Evolutionary conservation across 192 early-diverging fungal species (phyloP).

Genomic region (Coemansia sp.): DNA sequence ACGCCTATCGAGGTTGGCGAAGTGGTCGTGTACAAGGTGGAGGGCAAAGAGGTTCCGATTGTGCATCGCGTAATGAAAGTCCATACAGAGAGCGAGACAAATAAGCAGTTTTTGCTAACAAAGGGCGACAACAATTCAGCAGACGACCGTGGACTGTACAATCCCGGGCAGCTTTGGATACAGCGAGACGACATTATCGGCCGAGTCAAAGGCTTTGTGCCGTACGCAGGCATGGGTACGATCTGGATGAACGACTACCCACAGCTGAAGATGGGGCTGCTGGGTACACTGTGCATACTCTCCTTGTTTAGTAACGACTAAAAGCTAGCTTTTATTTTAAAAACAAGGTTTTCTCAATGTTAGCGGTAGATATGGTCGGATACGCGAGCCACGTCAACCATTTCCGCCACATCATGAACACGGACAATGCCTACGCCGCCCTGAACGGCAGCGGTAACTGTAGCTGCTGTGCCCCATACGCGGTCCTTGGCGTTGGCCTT

Average conservation of each 20-base stretch:
- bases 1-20: conserved; percentile 83
- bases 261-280: conserved; percentile 79
- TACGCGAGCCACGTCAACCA: conserved; percentile 82
- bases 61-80: conserved; percentile 94
- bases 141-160: conserved; percentile 91
- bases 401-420: conserved; percentile 95
- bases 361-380: conserved; percentile 66
- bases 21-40: conserved; percentile 91
- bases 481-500: conserved; percentile 68
- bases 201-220: conserved; percentile 83
- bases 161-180: conserved; percentile 86
- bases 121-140: conserved; percentile 95
- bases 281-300: conserved; percentile 72
- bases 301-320: conserved; percentile 70
- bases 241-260: conserved; percentile 97
- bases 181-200: conserved; percentile 86
- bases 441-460: conserved; percentile 75
- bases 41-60: conserved; percentile 88
- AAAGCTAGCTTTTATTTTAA: not conserved
- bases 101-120: conserved; percentile 83
- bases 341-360: not conserved
- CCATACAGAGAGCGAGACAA: conserved; percentile 75
- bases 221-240: conserved; percentile 93
- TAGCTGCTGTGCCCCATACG: conserved; percentile 86
- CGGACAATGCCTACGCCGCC: conserved; percentile 80